Base-by-base conservation (phyloP, 116 monocot species). In the Posidonia oceanica region DNA sequence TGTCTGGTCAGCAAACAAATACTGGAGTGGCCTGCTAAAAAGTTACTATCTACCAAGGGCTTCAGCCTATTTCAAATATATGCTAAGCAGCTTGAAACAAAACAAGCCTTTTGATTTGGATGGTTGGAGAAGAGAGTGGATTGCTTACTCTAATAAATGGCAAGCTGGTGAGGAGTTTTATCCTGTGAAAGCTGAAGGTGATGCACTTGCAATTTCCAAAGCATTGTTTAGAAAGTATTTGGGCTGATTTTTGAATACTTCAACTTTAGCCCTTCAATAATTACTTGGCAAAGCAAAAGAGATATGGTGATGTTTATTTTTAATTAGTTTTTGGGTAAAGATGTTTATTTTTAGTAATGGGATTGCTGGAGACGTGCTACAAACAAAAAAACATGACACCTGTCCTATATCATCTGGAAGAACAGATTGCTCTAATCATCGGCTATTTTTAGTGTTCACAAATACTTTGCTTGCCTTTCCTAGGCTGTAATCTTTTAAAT, bases 61-160 rank as follows among this genome's bases (percentile, higher is more conserved):
- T 63, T 88, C 91, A 7, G 57, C 71, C 5, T 96, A 96, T 77
- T 96, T 96, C 79, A 79, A 66, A 29, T 82, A 87, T 66, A 59
- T 96, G 67, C 67, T 74, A 23, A 42, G 22, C 62, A 89, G 89
- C 65, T 83, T 97, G 61, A 77, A 75, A 68, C 53, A 77, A 54
- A 80, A 80, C 51, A 62, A 52, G 36, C 15, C 71, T 1, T 96
- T 96, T 52, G 71, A 81, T 12, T 55, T 96, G 39, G 89, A 85
- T 64, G 71, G 73, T 62, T 96, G 96, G 96, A 86, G 83, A 65
- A 78, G 68, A 64, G 83, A 88, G 17, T 96, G 96, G 96, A 88
- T 96, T 68, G 76, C 89, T 18, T 96, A 86, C 73, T 96, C 96
- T 14, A 96, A 96, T 55, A 82, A 70, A 42, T 91, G 96, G 96